Evolutionary conservation across 2,329 filamentous ascomycete species (phyloP), one percentile per base, ranked within the genome.

Genomic region (Canariomyces notabilis): DNA sequence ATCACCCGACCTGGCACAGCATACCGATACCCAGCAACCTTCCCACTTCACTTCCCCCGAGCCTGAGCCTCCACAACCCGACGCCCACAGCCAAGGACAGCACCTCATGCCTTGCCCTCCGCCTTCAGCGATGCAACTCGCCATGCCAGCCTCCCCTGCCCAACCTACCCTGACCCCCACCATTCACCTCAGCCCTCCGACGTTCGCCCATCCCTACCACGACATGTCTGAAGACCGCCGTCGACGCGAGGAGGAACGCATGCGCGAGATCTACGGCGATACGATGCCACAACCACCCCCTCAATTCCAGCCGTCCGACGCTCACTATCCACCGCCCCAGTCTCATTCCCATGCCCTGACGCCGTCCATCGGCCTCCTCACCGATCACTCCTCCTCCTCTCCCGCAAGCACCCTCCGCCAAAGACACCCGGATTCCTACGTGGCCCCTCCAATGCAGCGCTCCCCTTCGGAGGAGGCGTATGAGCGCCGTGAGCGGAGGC

Each of bases 251-350:
- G 73, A 77, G 50, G 74, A 75, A 41, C 69, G 75, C 2, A 61
- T 76, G 23, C 68, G 75, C 5, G 77, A 81, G 50, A 75, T 76
- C 16, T 80, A 80, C 50, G 74, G 73, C 3, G 52, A 54, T 14
- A 4, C 19, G 34, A 41, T 42, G 43, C 46, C 46, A 1, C 21
- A 37, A 14, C 9, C 36, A 15, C 22, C 26, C n/a, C 31, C 22
- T 32, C 26, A n/a, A 6, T 19, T 22, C 21, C 18, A 21, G 14
- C 32, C 32, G 26, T 16, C 18, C 29, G 38, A 14, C 26, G 29
- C 47, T 19, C 9, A 32, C 3, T 38, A 36, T 6, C 41, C 21
- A 6, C 41, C 37, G 9, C 37, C 16, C 22, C 19, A 23, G 5
- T 16, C 37, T 3, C 31, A 35, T 14, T 38, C 39, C 11, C 42